These are phyloP conservation scores for Bifiguratus adelaidae DNA, from an alignment of 192 early-diverging fungal species.

Conservation along the genomic window DNA sequence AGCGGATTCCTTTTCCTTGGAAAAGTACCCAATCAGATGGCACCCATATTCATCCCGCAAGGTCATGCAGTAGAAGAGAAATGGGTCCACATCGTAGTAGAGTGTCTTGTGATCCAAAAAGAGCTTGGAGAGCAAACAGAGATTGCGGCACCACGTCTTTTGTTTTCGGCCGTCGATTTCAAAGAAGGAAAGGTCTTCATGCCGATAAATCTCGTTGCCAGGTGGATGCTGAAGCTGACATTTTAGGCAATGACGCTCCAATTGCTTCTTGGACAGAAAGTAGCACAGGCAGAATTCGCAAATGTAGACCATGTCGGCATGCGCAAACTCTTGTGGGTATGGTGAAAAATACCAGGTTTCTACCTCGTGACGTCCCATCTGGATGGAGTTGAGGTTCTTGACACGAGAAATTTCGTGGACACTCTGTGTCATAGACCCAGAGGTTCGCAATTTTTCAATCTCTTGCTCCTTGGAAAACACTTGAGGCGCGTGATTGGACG, in stretches of 20 bases:
- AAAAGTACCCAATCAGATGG: constrained; percentile 96
- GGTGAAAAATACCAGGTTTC: constrained; percentile 99
- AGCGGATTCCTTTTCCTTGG: constrained; percentile 95
- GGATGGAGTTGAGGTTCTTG: constrained; percentile 89
- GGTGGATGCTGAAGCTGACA: constrained; percentile 93
- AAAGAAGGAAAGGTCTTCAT: constrained; percentile 88
- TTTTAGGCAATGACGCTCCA: constrained; percentile 74
- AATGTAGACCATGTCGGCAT: constrained; percentile 72
- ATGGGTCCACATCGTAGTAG: constrained; percentile 98
- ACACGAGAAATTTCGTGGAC: constrained; percentile 87
- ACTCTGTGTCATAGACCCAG: constrained; percentile 95
- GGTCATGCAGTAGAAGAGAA: constrained; percentile 96
- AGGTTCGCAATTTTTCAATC: constrained; percentile 86
- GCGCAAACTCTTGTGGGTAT: constrained; percentile 81
- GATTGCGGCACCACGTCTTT: constrained; percentile 87
- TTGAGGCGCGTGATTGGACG: not conserved
- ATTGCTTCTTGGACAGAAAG: constrained; percentile 58
- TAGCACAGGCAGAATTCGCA: constrained; percentile 95
- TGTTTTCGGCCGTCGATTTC: constrained; percentile 97
- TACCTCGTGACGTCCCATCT: constrained; percentile 86
- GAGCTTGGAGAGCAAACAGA: constrained; percentile 91
- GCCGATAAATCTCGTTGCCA: constrained; percentile 98
- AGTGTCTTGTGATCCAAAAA: constrained; percentile 99
- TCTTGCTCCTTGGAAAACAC: constrained; percentile 92
- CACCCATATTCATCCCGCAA: constrained; percentile 74